Percentiles rank a stretch among this genome's conserved stretches.
Evolutionary conservation across 305 asterid genomes (phyloP).

Genomic region (Euphrasia arctica): DNA sequence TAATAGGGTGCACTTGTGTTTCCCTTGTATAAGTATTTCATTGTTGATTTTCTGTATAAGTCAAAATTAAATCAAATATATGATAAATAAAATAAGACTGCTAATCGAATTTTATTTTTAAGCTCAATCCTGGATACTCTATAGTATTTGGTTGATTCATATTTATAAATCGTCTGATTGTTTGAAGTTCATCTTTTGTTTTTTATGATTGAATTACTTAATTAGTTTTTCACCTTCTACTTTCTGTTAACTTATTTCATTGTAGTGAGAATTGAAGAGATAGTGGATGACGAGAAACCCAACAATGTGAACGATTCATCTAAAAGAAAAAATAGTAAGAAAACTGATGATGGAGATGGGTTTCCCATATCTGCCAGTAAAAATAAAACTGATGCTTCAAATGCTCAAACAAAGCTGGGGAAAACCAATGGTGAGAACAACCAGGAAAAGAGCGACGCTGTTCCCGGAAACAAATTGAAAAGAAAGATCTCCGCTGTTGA

Average conservation of each 20-base stretch:
- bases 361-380: conserved; percentile 48
- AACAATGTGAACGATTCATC: conserved; percentile 35
- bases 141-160: not conserved
- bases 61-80: too few species aligned
- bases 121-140: too few species aligned
- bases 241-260: conserved; percentile 15
- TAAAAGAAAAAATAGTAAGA: conserved; percentile 53
- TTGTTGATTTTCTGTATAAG: too few species aligned
- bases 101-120: too few species aligned
- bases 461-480: conserved; percentile 31
- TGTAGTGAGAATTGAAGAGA: conserved; percentile 83
- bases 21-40: too few species aligned
- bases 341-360: conserved; percentile 67
- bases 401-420: conserved; percentile 29
- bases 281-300: conserved; percentile 65
- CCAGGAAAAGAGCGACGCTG: conserved; percentile 30
- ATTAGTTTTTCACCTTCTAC: not conserved
- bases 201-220: too few species aligned
- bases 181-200: not conserved
- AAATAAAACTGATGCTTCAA: conserved; percentile 30
- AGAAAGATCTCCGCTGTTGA: conserved; percentile 48
- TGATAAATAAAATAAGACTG: too few species aligned
- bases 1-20: too few species aligned
- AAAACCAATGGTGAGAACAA: conserved; percentile 26
- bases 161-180: not conserved